phyloP scores from a whole-genome alignment of 2,329 filamentous ascomycete species.

The Dryadomyces quercivorus region DNA sequence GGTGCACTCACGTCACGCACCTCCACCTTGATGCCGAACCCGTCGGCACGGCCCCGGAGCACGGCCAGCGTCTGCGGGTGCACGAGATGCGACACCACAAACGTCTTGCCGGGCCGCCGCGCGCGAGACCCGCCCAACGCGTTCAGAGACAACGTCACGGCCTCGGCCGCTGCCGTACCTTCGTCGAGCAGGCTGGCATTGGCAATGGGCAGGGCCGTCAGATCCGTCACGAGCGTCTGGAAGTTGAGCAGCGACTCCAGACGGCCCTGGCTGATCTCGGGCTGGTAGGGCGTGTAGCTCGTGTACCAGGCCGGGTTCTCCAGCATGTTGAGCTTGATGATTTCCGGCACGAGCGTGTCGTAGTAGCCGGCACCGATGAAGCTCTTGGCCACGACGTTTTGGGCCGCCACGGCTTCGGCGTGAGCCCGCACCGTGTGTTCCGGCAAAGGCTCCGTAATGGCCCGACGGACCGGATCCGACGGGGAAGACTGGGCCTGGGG shows the following conservation, averaged over 20 bases:
- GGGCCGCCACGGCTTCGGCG: constrained; percentile 20
- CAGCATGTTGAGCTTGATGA: constrained; percentile 85
- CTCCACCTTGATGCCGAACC: constrained; percentile 77
- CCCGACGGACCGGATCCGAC: constrained; percentile 23
- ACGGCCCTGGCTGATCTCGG: constrained; percentile 91
- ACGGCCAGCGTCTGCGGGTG: constrained; percentile 82
- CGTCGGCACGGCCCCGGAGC: constrained; percentile 71
- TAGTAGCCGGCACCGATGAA: constrained; percentile 87
- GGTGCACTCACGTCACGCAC: constrained; percentile 59
- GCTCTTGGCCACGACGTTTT: constrained; percentile 38
- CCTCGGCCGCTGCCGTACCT: constrained; percentile 83
- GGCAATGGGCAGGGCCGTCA: constrained; percentile 76
- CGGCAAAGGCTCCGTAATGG: constrained; percentile 30
- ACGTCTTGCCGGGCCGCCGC: constrained; percentile 66
- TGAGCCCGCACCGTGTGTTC: constrained; percentile 47
- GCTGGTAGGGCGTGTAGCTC: constrained; percentile 94
- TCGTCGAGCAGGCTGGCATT: constrained; percentile 90
- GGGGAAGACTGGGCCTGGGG: constrained; percentile 29
- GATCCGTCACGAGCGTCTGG: constrained; percentile 81
- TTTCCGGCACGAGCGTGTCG: constrained; percentile 70
- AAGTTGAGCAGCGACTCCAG: constrained; percentile 90
- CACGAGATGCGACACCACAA: constrained; percentile 68
- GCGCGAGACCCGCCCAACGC: constrained; percentile 57
- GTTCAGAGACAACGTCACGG: constrained; percentile 86
- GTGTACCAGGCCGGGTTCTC: constrained; percentile 97